Evolutionary conservation across 495 filamentous ascomycete species (phyloP).

Genomic region (Pyrenopolyporus hunteri): DNA sequence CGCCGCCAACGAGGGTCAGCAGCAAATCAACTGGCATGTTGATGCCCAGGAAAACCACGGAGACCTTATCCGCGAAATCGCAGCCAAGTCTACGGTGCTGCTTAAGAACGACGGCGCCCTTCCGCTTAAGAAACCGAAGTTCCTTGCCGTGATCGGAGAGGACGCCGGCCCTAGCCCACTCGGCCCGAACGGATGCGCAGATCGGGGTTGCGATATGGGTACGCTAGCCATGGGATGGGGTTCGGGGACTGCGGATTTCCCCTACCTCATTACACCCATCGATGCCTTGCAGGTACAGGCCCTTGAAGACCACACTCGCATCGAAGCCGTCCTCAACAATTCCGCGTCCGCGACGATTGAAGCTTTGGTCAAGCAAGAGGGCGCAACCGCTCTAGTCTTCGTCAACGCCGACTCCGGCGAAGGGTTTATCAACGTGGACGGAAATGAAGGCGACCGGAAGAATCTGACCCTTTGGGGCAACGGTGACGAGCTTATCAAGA

Average conservation of each 20-base stretch:
- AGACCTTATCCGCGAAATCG: conserved; percentile 72
- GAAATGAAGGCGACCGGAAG: conserved; percentile 87
- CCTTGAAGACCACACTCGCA: conserved; percentile 61
- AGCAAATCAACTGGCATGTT: conserved; percentile 81
- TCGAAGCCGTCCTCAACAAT: conserved; percentile 80
- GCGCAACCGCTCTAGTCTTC: conserved; percentile 79
- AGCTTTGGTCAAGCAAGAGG: conserved; percentile 67
- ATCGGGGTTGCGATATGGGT: conserved; percentile 84
- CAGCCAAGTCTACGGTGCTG: conserved; percentile 78
- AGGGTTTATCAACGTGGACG: conserved; percentile 81
- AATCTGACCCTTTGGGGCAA: conserved; percentile 90
- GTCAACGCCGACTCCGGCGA: conserved; percentile 89
- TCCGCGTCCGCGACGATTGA: conserved; percentile 63
- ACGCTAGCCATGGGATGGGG: conserved; percentile 97
- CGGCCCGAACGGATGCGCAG: conserved; percentile 85
- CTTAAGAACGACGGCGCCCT: conserved; percentile 85
- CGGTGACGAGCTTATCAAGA: conserved; percentile 78
- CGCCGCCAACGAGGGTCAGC: conserved; percentile 62
- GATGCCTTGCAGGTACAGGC: conserved; percentile 82
- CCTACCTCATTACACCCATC: conserved; percentile 88
- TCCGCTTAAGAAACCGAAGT: conserved; percentile 76
- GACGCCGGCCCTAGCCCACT: conserved; percentile 78
- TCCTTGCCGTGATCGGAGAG: conserved; percentile 82
- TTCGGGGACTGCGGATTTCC: conserved; percentile 86
- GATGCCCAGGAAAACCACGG: conserved; percentile 82